Conservation (phyloP, 352 stramenopile genomes). For the Phytopythium mirpurense region DNA sequence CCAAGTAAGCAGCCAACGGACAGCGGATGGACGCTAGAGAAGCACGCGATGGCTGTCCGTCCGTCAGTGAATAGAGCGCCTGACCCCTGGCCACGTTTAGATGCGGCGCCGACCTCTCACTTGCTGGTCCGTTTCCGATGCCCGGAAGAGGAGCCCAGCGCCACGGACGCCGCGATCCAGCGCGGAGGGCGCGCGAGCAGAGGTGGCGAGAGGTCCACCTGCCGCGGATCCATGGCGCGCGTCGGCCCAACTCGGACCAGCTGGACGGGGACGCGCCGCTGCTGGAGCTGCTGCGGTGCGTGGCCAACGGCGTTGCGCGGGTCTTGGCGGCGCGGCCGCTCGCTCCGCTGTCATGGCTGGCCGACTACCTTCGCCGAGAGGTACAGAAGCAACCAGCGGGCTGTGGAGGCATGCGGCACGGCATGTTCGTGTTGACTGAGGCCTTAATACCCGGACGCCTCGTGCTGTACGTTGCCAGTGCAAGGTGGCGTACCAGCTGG, state of each 20-base stretch:
- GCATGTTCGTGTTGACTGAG: too few relatives aligned
- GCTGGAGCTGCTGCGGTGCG: slow-evolving; percentile 39
- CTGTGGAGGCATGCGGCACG: too few relatives aligned
- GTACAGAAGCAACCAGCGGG: slow-evolving; percentile 11
- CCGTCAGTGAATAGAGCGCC: background rate
- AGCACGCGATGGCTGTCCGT: too few relatives aligned
- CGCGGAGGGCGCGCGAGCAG: slow-evolving; percentile 8
- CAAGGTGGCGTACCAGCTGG: slow-evolving; percentile 48
- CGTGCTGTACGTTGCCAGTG: slow-evolving; percentile 27
- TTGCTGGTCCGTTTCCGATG: background rate
- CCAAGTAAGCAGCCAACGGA: background rate
- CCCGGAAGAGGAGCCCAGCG: background rate
- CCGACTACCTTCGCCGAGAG: slow-evolving; percentile 49
- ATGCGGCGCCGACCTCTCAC: background rate
- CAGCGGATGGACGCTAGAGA: too few relatives aligned
- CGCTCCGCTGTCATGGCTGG: slow-evolving; percentile 41
- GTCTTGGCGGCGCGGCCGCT: slow-evolving; percentile 46
- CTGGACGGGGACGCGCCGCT: slow-evolving; percentile 22
- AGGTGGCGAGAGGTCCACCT: slow-evolving; percentile 25
- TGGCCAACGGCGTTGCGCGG: slow-evolving; percentile 39
- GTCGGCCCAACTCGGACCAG: slow-evolving; percentile 35
- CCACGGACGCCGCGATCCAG: background rate
- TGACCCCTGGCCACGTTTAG: background rate
- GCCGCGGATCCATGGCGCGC: slow-evolving; percentile 16
- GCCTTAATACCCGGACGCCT: too few relatives aligned